Evolutionary conservation across 2,329 filamentous ascomycete species (phyloP).

Genomic region (Exophiala calicioides): DNA sequence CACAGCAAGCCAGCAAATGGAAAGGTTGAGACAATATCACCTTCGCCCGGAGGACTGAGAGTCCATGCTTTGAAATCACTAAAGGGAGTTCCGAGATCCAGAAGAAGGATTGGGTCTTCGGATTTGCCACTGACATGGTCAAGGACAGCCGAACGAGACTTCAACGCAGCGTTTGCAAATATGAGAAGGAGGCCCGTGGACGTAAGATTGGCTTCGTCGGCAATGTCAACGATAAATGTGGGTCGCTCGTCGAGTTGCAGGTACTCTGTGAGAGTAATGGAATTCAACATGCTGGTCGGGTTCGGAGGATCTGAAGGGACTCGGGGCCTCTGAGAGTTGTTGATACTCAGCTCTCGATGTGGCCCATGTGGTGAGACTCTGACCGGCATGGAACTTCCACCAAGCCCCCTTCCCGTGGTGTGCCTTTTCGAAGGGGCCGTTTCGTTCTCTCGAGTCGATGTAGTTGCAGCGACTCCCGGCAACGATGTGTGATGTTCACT

Average conservation of each 20-base stretch:
- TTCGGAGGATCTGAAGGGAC: conserved; percentile 56
- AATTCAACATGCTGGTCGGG: conserved; percentile 57
- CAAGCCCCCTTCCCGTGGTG: not conserved
- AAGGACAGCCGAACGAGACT: conserved; percentile 57
- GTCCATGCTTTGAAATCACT: conserved; percentile 70
- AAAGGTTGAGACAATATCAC: conserved; percentile 57
- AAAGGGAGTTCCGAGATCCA: conserved; percentile 48
- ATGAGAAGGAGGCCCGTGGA: conserved; percentile 61
- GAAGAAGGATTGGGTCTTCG: conserved; percentile 45
- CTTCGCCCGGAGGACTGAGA: conserved; percentile 56
- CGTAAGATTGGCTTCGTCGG: conserved; percentile 57
- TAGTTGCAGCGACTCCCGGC: conserved; percentile 15
- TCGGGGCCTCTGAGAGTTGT: conserved; percentile 35
- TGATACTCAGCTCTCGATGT: too few species aligned
- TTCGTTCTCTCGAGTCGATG: conserved; percentile 8
- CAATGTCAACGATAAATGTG: conserved; percentile 72
- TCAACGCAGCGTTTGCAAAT: conserved; percentile 69
- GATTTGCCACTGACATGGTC: conserved; percentile 57
- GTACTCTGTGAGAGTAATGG: conserved; percentile 69
- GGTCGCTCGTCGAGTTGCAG: conserved; percentile 75
- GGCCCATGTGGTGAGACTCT: conserved; percentile 14
- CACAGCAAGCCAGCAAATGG: conserved; percentile 67
- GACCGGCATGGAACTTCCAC: conserved; percentile 18
- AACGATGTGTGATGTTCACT: conserved; percentile 9
- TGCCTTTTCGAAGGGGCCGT: conserved; percentile 9